These are phyloP conservation scores for Cercophora scortea DNA, from an alignment of 495 filamentous ascomycete genomes.

Conservation along the genomic window DNA sequence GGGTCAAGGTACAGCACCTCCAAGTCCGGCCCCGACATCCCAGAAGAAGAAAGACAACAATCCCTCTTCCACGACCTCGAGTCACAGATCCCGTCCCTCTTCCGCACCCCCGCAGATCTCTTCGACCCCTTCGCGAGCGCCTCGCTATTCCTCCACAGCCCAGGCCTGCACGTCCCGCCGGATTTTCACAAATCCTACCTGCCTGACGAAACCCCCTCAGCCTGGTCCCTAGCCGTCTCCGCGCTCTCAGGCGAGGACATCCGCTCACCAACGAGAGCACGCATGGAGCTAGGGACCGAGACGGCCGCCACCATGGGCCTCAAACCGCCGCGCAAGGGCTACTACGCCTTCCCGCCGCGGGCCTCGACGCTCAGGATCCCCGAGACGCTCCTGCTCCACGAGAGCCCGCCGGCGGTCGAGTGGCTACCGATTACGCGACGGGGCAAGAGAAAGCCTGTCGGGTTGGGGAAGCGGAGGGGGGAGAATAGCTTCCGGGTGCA, in stretches of 20 bases:
- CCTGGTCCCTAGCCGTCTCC: constrained; percentile 1
- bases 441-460: not conserved
- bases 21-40: not conserved
- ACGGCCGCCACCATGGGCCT: constrained; percentile 1
- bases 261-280: not conserved
- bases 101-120: constrained; percentile 28
- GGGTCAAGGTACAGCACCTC: not conserved
- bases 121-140: constrained; percentile 49
- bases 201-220: constrained; percentile 3
- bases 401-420: constrained; percentile 5
- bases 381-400: constrained; percentile 26
- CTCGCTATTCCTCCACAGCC: constrained; percentile 43
- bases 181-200: constrained; percentile 17
- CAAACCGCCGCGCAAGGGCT: constrained; percentile 15
- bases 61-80: constrained; percentile 18
- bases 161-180: constrained; percentile 30
- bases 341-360: constrained; percentile 29
- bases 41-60: constrained; percentile 7
- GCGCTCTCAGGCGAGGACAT: not conserved
- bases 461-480: not conserved
- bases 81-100: constrained; percentile 24
- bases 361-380: constrained; percentile 29
- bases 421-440: not conserved
- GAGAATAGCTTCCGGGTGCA: not conserved
- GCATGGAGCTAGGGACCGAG: not conserved